These are phyloP conservation scores for Elaeis oleifera DNA, from an alignment of 202 grass and related monocot species.

Conservation along the genomic window DNA sequence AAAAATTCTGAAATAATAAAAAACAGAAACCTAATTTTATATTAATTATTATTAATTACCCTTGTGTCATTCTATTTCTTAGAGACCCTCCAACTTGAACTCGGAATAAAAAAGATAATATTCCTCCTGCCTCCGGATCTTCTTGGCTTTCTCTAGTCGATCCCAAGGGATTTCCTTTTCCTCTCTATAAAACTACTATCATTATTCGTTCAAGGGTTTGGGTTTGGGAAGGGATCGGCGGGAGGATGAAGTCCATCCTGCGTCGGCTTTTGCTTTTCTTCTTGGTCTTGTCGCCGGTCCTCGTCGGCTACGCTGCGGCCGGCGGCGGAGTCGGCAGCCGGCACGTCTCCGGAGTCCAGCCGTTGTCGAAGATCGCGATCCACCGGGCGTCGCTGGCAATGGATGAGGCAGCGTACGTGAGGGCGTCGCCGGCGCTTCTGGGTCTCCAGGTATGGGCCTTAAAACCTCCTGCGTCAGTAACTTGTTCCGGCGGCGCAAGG, in stretches of 20 bases:
- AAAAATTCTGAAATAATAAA: no score
- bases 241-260: not conserved
- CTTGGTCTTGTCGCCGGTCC: not conserved
- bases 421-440: conserved; percentile 44
- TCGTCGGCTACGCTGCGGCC: not conserved
- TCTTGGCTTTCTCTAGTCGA: no score
- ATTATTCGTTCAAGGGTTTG: no score
- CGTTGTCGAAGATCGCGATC: conserved; percentile 59
- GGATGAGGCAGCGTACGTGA: conserved; percentile 33
- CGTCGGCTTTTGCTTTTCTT: not conserved
- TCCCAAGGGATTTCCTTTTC: no score
- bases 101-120: no score
- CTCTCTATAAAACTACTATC: no score
- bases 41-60: no score
- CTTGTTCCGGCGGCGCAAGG: no score
- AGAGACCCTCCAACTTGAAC: no score
- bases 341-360: conserved; percentile 39
- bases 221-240: not conserved
- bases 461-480: not conserved
- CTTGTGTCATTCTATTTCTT: no score
- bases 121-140: no score
- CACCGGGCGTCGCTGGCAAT: conserved; percentile 45
- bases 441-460: conserved; percentile 31
- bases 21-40: no score
- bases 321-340: not conserved